These are phyloP conservation scores for Colletotrichum tanaceti DNA, from an alignment of 2,329 filamentous ascomycete species.

Conservation along the genomic window DNA sequence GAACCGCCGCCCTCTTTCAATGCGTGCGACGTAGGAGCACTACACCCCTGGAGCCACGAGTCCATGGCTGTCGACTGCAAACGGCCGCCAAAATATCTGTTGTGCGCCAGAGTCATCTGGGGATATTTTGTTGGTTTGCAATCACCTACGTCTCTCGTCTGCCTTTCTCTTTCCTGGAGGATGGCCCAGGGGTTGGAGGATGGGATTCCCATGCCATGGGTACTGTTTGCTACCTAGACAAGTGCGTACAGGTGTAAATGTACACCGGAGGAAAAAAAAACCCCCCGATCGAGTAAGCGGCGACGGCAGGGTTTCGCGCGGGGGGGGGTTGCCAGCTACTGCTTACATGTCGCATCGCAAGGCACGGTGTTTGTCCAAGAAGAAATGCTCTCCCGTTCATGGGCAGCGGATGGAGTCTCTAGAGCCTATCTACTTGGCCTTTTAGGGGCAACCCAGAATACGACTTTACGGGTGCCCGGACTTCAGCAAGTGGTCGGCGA, in stretches of 20 bases:
- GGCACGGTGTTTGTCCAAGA: slow-evolving; percentile 28
- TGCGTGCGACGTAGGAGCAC: slow-evolving; percentile 28
- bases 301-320: slow-evolving; percentile 23
- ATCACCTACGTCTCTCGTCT: slow-evolving; percentile 13
- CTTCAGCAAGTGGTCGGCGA: slow-evolving; percentile 22
- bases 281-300: slow-evolving; percentile 13
- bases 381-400: slow-evolving; percentile 16
- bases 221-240: slow-evolving; percentile 24
- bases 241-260: slow-evolving; percentile 4
- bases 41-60: slow-evolving; percentile 17
- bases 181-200: slow-evolving; percentile 15
- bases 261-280: background rate
- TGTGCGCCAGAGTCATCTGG: background rate
- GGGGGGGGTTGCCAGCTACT: slow-evolving; percentile 7
- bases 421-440: background rate
- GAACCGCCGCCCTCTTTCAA: slow-evolving; percentile 27
- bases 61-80: background rate
- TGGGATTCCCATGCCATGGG: slow-evolving; percentile 27
- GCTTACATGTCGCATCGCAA: slow-evolving; percentile 31
- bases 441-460: slow-evolving; percentile 8
- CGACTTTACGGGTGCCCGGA: slow-evolving; percentile 18
- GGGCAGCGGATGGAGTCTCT: slow-evolving; percentile 10
- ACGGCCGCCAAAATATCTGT: background rate
- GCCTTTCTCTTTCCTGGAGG: background rate
- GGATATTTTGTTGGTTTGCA: slow-evolving; percentile 13